phyloP scores from a whole-genome alignment of 2,329 filamentous ascomycete species.

The Trichoderma koningiopsis region DNA sequence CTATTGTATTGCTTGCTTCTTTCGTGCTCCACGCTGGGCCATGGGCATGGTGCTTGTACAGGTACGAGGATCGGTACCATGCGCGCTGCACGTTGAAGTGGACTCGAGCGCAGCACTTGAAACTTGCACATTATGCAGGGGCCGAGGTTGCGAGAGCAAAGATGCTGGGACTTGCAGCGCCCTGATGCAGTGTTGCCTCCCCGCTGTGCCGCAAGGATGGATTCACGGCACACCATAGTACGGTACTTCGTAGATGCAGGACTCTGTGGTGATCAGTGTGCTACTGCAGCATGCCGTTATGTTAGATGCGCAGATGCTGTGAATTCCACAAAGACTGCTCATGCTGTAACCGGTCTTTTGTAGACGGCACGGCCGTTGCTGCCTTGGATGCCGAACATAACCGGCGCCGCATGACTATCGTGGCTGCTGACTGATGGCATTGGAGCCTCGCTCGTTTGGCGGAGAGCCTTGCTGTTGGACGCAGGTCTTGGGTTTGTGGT shows the following conservation, averaged over 20 bases:
- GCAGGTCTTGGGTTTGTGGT: neutral
- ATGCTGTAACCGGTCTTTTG: neutral
- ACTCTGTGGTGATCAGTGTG: too few species aligned
- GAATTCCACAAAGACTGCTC: neutral
- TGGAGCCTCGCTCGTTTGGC: neutral
- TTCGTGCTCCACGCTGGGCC: neutral
- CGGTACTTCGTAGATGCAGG: too few species aligned
- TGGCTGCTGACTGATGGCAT: neutral
- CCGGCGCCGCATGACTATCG: neutral
- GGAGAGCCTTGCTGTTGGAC: neutral
- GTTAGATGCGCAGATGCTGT: neutral
- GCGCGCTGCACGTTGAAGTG: neutral
- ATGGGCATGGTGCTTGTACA: neutral
- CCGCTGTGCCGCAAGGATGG: neutral
- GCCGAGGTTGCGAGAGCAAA: neutral
- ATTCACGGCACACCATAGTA: too few species aligned
- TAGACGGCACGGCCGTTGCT: neutral
- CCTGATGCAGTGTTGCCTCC: neutral
- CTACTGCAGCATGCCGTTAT: neutral
- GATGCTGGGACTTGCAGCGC: neutral
- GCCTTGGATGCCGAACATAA: neutral
- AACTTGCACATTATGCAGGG: slow-evolving; percentile 6
- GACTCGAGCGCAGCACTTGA: slow-evolving; percentile 2
- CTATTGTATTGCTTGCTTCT: neutral
- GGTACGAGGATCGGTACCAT: neutral